Percentiles rank a stretch among this genome's conserved stretches.
Evolutionary conservation across 805 yeast genomes (phyloP).

Genomic region (Candida ascalaphidarum): DNA sequence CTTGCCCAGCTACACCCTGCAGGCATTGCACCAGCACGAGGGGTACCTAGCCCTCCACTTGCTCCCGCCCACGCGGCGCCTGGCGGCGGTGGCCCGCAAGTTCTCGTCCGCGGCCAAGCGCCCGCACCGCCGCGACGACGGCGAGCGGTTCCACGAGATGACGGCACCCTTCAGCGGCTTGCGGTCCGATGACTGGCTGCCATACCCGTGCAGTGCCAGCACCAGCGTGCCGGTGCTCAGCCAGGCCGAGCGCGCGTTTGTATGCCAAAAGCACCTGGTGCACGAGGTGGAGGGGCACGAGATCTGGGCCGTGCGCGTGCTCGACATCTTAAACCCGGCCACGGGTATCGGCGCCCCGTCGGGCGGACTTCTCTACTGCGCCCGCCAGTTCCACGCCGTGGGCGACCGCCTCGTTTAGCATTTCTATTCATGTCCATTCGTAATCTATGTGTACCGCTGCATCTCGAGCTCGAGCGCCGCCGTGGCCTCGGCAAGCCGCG

Average conservation of each 20-base stretch:
- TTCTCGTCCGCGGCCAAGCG: slow-evolving; percentile 56
- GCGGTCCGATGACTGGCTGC: slow-evolving; percentile 23
- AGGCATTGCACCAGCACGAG: slow-evolving; percentile 45
- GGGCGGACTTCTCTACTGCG: slow-evolving; percentile 63
- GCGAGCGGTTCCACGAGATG: slow-evolving; percentile 33
- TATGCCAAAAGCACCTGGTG: slow-evolving; percentile 48
- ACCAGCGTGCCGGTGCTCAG: slow-evolving; percentile 46
- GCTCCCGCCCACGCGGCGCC: slow-evolving; percentile 48
- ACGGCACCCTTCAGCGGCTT: slow-evolving; percentile 47
- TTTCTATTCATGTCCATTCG: too few relatives aligned
- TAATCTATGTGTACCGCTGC: too few relatives aligned
- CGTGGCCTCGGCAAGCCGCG: slow-evolving; percentile 17
- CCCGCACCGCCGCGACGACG: slow-evolving; percentile 22
- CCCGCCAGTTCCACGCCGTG: slow-evolving; percentile 48
- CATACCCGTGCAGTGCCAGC: slow-evolving; percentile 9
- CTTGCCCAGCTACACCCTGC: slow-evolving; percentile 76
- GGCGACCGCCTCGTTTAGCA: too few relatives aligned
- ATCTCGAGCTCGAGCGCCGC: slow-evolving; percentile 12
- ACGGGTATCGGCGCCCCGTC: slow-evolving; percentile 15
- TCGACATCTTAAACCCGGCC: slow-evolving; percentile 38
- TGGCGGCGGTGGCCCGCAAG: slow-evolving; percentile 53
- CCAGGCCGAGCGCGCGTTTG: slow-evolving; percentile 50
- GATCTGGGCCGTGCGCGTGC: slow-evolving; percentile 78
- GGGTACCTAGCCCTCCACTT: slow-evolving; percentile 72
- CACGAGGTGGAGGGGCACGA: slow-evolving; percentile 76